Conservation (phyloP, 2,329 filamentous ascomycete species). For the Aspergillus puulaauensis region DNA sequence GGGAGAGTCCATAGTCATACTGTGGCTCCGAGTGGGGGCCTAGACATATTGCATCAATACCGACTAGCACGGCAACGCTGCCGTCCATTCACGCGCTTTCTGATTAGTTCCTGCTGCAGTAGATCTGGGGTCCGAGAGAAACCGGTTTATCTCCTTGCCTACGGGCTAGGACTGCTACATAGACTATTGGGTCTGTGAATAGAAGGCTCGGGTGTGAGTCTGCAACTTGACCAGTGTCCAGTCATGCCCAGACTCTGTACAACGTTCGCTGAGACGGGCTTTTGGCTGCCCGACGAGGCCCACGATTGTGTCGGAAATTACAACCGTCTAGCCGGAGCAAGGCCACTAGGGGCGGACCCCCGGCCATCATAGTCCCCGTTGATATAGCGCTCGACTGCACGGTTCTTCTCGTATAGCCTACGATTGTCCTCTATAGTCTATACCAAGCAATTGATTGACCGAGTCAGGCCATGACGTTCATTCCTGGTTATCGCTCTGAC, state of each 20-base stretch:
- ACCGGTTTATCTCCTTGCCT: conserved; percentile 8
- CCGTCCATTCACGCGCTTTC: background rate
- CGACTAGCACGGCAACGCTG: background rate
- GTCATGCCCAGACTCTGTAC: background rate
- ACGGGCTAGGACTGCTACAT: background rate
- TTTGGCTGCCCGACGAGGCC: background rate
- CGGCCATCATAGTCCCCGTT: background rate
- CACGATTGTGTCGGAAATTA: conserved; percentile 7
- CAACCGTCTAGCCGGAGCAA: conserved; percentile 8
- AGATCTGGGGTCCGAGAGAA: conserved; percentile 11
- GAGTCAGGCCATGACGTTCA: conserved; percentile 1
- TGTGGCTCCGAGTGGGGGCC: conserved; percentile 2
- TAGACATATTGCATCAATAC: conserved; percentile 1
- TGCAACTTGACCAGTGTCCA: background rate
- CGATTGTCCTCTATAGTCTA: background rate
- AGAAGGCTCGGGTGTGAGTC: background rate
- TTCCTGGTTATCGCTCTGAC: background rate
- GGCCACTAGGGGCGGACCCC: background rate
- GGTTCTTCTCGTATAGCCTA: background rate
- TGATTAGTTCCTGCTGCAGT: conserved; percentile 1
- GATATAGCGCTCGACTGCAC: background rate
- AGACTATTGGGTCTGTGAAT: background rate
- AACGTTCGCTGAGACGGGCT: background rate
- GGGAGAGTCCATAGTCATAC: conserved; percentile 1
- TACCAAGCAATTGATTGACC: background rate